phyloP scores from a whole-genome alignment of 352 stramenopile species.

The Globisporangium orthogonon region DNA sequence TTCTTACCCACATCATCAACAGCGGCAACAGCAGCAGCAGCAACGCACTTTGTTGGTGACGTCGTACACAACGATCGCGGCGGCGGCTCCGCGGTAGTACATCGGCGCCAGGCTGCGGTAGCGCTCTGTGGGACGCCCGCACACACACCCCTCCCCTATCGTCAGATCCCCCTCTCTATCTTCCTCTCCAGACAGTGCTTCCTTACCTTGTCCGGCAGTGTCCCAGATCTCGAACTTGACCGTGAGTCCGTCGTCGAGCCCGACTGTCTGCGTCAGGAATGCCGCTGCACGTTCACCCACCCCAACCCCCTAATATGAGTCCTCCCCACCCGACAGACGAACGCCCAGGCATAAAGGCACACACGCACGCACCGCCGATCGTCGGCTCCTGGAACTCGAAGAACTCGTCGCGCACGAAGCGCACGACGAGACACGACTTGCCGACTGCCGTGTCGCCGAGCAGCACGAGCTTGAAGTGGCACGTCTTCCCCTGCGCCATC shows the following conservation, averaged over 20 bases:
- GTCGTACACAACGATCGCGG: conserved; percentile 96
- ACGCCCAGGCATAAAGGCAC: background rate
- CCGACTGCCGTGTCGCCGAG: conserved; percentile 98
- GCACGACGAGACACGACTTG: conserved; percentile 99
- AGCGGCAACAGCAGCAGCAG: background rate
- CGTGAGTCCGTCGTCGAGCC: conserved; percentile 94
- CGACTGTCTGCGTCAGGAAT: conserved; percentile 98
- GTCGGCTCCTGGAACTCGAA: conserved; percentile 99
- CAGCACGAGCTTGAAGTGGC: conserved; percentile 99
- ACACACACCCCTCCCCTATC: background rate
- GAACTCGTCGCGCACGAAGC: conserved; percentile 99
- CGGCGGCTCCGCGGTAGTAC: conserved; percentile 95
- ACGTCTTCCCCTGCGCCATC: conserved; percentile 84
- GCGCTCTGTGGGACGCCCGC: conserved; percentile 59
- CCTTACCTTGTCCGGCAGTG: conserved; percentile 91
- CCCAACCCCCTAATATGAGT: conserved; percentile 2
- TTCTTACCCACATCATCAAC: background rate
- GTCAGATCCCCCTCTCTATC: background rate
- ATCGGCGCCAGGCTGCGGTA: conserved; percentile 97
- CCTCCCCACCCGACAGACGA: background rate
- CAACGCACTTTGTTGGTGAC: conserved; percentile 92
- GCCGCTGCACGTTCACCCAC: conserved; percentile 48
- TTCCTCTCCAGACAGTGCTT: background rate
- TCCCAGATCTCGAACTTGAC: conserved; percentile 99
- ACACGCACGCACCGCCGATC: conserved; percentile 77